Evolutionary conservation across 257 asterid genomes (phyloP), one percentile per base, ranked within the genome.

Genomic region (Solanum corneliomulleri): DNA sequence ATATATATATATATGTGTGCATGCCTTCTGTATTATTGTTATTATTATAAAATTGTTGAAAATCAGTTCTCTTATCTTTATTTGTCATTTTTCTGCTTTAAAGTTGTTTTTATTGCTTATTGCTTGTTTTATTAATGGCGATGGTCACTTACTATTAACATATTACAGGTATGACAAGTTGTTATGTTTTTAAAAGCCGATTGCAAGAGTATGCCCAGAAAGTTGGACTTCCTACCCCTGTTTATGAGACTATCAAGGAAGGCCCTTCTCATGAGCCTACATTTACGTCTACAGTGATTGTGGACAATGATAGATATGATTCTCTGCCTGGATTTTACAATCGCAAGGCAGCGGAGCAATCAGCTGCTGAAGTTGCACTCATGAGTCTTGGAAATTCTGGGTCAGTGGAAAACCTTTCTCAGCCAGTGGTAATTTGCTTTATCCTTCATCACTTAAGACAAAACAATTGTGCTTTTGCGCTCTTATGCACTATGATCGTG

Each of bases 301-400:
- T 96, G 83, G 90, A 92, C 45, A 56, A 93, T 71, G 88, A 85
- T 45, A 93, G 97, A 89, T 96, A 95, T 89, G 97, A 97, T 90
- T 97, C 99, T 88, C 94, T 97, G 37, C 95, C 97, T 29, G 98
- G 98, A 82, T 97, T 97, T 89, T 93, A 90, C 91, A 95, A 95
- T 87, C 98, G 98, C 87, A 97, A 97, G 90, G 96, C 98, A 29
- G 98, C 99, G 2, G 99, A 97, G 90, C 99, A 97, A 89, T 97
- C 99, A 25, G 99, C 99, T 86, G 99, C 99, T 66, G 99, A 97
- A 94, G 97, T 96, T 82, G 99, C 99, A 88, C 98, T 97, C 37
- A 25, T 92, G 86, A 93, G 92, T 88, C 93, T 97, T 27, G 89
- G 90, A 77, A 90, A 89, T 52, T 87, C 93, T 15, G 91, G 76